Evolutionary conservation across 2,329 filamentous ascomycete species (phyloP), one percentile per base, ranked within the genome.

Genomic region (Xylariales sp.): DNA sequence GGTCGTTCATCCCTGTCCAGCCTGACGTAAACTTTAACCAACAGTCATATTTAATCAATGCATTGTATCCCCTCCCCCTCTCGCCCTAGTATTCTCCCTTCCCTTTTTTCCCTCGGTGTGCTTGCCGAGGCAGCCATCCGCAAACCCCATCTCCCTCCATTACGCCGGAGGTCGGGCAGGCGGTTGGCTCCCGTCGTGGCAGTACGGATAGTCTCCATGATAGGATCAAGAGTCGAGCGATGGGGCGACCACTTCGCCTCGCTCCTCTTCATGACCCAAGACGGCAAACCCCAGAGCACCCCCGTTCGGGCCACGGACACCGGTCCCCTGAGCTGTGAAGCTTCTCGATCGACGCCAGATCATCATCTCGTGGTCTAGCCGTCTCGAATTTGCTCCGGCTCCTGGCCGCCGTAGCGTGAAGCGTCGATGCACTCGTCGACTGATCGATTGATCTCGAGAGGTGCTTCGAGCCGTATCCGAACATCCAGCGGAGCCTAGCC

Each of bases 101-200:
- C 39, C 45, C 52, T 49, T 62, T 53, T 59, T 48, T 52, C 62
- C 70, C 57, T 18, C 39, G 64, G 55, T 62, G 70, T 71, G 69
- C 71, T 72, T 68, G 58, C 68, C 60, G 68, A 70, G 69, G 74
- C 69, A 77, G 72, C 62, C 68, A 67, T 62, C 71, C 72, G 74
- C 65, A 72, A 74, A 68, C 74, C 73, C 75, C 71, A 71, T 69
- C 74, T 72, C 69, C 48, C 48, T 28, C 41, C 14, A 55, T 48
- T 54, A 46, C 3, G 41, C 23, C 63, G 64, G 71, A 73, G 74
- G 68, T 72, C 75, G 75, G 65, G 74, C 74, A 77, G 58, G 75
- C 75, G 64, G 71, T 68, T 69, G 67, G 64, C 71, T 76, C 74
- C 73, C 69, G 43, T 68, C 67, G 58, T 68, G 70, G 67, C 64